Base-by-base conservation (phyloP, 1,284 basidiomycete genomes). In the Ustilago sp. region DNA sequence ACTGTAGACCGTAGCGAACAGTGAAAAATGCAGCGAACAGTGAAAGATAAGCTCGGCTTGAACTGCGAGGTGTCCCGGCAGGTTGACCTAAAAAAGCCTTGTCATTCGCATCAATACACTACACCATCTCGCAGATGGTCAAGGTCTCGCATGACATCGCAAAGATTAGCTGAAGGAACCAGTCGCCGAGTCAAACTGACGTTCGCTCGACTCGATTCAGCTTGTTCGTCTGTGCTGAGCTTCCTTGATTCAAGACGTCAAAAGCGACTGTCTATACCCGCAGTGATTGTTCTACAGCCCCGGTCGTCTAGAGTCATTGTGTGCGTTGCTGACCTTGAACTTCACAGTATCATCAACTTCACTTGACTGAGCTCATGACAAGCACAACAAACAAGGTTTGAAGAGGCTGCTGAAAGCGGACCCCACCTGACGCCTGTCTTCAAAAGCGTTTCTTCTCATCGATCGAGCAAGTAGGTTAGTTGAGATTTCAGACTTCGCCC, bases 131-230 rank as follows among this genome's bases (percentile, higher is more conserved):
- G 38, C 4, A 15, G 48, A 50, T 38, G 53, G 19, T 28, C 38
- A 15, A 39, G 4, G 53, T 55, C 53, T 35, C 38, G 55, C 41
- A 28, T 45, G 41, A 41, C 55, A 31, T n/a, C 34, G 23, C 32
- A 45, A 57, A 57, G 55, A 41, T 57, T 57, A 57, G 41, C 55
- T 32, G 19, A 45, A 55, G 9, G n/a, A 8, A 13, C 53, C 53
- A 38, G 53, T 31, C 53, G n/a, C 53, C 53, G 53, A 41, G 6
- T 31, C 53, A 8, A 7, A 32, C 48, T n/a, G 11, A 39, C 4
- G 15, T 15, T 11, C 11, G 9, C 38, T 39, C 15, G 38, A 11
- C 38, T 39, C 38, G 23, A 23, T 23, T 23, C 23, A 23, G 23
- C 23, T 23, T 39, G 32, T 28, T 12, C 7, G 11, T 17, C 48